Conservation (phyloP, 164 flowering plant genomes). For the Aristolochia contorta region DNA sequence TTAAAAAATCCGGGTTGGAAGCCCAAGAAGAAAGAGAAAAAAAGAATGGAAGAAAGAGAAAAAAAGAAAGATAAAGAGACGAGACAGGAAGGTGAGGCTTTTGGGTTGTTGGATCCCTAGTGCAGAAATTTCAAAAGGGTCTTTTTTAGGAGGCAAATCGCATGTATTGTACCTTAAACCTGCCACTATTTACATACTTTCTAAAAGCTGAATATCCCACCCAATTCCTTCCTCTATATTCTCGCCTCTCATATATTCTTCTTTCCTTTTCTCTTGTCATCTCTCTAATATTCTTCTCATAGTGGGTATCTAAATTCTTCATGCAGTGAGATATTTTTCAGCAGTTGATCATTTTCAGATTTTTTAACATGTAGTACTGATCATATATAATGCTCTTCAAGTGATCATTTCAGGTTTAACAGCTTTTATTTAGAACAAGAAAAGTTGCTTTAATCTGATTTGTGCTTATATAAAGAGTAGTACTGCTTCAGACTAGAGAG, state of each 20-base stretch:
- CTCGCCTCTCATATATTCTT: not conserved
- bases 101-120: constrained; percentile 50
- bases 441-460: too few species aligned
- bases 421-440: too few species aligned
- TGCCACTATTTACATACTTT: constrained; percentile 43
- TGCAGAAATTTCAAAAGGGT: constrained; percentile 22
- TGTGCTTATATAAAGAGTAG: too few species aligned
- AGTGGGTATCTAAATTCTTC: too few species aligned
- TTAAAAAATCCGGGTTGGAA: not conserved
- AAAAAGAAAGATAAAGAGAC: constrained; percentile 8
- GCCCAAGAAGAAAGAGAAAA: constrained; percentile 11
- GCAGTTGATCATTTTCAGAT: too few species aligned
- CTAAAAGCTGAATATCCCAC: constrained; percentile 62
- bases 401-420: too few species aligned
- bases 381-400: too few species aligned
- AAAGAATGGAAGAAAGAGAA: constrained; percentile 8
- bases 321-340: too few species aligned
- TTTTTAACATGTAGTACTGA: too few species aligned
- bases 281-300: not conserved
- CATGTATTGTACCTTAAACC: constrained; percentile 48
- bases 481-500: too few species aligned
- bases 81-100: constrained; percentile 25
- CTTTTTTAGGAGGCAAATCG: constrained; percentile 54
- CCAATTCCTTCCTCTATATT: constrained; percentile 10
- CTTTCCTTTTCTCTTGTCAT: not conserved